Base-by-base conservation (phyloP, 179 eudicot genomes). In the Sideroxylon spinosum region DNA sequence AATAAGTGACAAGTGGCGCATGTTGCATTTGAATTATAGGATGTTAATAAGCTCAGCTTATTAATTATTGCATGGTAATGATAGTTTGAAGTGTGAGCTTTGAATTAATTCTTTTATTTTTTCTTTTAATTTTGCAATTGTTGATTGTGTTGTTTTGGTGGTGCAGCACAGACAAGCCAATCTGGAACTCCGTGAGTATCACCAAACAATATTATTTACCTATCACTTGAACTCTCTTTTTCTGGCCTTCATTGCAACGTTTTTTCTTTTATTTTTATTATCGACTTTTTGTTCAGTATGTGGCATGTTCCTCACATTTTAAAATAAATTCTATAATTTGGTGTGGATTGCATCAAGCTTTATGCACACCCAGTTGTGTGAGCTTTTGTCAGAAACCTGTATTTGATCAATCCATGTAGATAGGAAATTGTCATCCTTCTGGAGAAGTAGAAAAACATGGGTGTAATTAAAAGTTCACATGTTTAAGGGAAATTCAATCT, bases 121-220 rank as follows among this genome's bases (percentile, higher is more conserved):
- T 37, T 37, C 44, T 37, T 37, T 37, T 6, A 50, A 29, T 66
- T 56, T 67, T 52, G 46, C 16, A 10, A 69, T 17, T 70, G 67
- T 71, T 81, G 26, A n/a, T 37, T n/a, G 17, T 28, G 13, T 79
- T 80, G 53, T 69, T 46, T 59, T 81, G 61, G 64, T 82, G 75
- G 26, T 87, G 88, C 98, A 95, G 98, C 68, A 91, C 98, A 26
- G 86, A 83, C 80, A 87, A 86, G 79, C 98, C 98, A 44, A 84
- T 81, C 66, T 95, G 98, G 98, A 91, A 93, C 79, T 85, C 97
- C 67, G 98, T 95, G 81, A 91, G 98, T 81, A 68, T 49, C 55
- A 67, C 32, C 37, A 23, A 55, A 32, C 20, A 0, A 5, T 23
- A 46, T 32, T 25, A 23, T 59, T 59, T 74, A 3, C 25, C 4